Percentiles rank a stretch among this genome's conserved stretches.
phyloP scores from a whole-genome alignment of 2,329 filamentous ascomycete genomes.

The Xylariaceae sp. region DNA sequence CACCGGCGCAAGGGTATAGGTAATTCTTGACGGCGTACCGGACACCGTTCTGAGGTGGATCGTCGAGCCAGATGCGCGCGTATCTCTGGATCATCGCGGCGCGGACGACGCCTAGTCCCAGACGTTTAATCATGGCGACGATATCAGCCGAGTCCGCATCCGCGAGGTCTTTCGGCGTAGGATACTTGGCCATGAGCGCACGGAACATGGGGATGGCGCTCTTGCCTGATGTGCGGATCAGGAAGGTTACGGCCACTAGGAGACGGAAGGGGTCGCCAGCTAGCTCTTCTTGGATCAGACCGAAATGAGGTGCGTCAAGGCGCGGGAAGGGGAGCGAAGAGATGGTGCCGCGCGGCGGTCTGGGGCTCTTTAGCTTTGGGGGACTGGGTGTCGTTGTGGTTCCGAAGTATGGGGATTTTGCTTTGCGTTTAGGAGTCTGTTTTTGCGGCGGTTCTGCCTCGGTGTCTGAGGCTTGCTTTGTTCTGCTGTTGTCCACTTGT shows the following conservation, averaged over 20 bases:
- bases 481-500: neutral
- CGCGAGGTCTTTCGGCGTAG: constrained; percentile 69
- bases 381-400: constrained; percentile 7
- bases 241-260: constrained; percentile 81
- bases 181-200: constrained; percentile 70
- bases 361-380: constrained; percentile 36
- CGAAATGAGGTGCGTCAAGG: constrained; percentile 69
- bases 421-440: constrained; percentile 35
- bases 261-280: constrained; percentile 78
- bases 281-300: constrained; percentile 84
- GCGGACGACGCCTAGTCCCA: constrained; percentile 75
- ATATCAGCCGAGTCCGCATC: constrained; percentile 63
- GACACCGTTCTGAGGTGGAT: constrained; percentile 65
- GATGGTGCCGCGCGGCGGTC: constrained; percentile 53
- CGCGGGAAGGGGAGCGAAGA: constrained; percentile 71
- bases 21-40: constrained; percentile 62
- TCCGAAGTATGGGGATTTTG: constrained; percentile 46
- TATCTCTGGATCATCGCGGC: constrained; percentile 72
- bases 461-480: neutral
- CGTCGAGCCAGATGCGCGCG: constrained; percentile 70
- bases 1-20: constrained; percentile 38
- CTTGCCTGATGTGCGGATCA: constrained; percentile 79
- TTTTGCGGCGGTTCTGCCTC: constrained; percentile 1
- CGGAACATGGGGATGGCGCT: constrained; percentile 80
- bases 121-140: constrained; percentile 66